Evolutionary conservation across 257 asterid species (phyloP).

Genomic region (Phtheirospermum japonicum): DNA sequence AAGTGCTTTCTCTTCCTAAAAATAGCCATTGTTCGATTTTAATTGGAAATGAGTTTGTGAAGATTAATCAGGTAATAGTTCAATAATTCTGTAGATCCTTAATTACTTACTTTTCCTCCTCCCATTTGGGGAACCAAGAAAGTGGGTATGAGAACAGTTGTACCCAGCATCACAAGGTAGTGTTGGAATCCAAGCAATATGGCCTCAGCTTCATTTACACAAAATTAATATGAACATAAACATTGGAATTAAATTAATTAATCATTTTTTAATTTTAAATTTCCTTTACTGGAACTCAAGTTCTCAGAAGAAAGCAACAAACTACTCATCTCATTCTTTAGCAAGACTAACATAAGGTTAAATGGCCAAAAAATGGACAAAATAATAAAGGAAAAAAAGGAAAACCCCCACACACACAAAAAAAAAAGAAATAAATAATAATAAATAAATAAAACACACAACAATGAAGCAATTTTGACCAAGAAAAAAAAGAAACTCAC

Average conservation of each 20-base stretch:
- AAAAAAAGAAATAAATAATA: no score
- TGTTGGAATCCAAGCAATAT: slow-evolving; percentile 92
- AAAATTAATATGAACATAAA: not conserved
- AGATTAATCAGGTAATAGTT: not conserved
- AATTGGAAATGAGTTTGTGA: not conserved
- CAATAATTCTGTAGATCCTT: not conserved
- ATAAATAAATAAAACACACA: no score
- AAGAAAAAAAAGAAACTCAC: slow-evolving; percentile 44
- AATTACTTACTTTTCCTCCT: slow-evolving; percentile 65
- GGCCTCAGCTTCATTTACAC: slow-evolving; percentile 79
- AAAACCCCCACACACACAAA: no score
- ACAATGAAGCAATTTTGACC: no score
- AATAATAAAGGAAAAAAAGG: no score
- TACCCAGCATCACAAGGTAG: slow-evolving; percentile 96
- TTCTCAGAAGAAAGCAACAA: not conserved
- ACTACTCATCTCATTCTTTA: no score
- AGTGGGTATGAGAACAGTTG: slow-evolving; percentile 89
- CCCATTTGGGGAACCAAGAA: slow-evolving; percentile 85
- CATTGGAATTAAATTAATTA: not conserved
- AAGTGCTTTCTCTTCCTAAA: slow-evolving; percentile 77
- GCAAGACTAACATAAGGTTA: not conserved
- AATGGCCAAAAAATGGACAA: no score
- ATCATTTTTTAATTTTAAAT: not conserved
- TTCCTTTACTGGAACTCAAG: not conserved
- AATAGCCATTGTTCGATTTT: slow-evolving; percentile 1